Evolutionary conservation across 192 early-diverging fungal genomes (phyloP), one percentile per base, ranked within the genome.

Genomic region (Entomortierella chlamydospora): DNA sequence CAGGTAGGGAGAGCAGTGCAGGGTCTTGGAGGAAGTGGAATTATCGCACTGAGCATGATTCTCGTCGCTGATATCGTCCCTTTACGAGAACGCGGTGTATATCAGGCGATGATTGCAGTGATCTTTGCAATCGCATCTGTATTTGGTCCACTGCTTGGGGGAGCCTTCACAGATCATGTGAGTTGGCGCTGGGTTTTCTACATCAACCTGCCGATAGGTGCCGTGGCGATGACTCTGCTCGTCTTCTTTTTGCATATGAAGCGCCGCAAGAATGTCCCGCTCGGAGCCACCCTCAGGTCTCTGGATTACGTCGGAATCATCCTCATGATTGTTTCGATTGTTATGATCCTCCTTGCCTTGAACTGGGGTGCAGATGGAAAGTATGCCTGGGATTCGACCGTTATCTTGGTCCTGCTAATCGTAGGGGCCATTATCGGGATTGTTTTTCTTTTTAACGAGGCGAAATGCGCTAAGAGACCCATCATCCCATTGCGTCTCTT

Each of bases 141-240:
- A 5, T 73, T 93, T 34, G 95, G 93, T 0, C 95, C 95, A 15
- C 72, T 97, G 11, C 62, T 94, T 1, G 95, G 95, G 28, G 95
- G 95, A 9, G 70, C 88, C 10, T 92, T 97, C 49, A 84, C 90
- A 0, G 95, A 96, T 64, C 57, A 78, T 70, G 69, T 70, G 65
- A 85, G 81, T 15, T 92, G 91, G 91, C 84, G 91, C 31, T 92
- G 92, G 88, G 92, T 88, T 31, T 95, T 95, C 58, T 97, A 87
- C 82, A 89, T 94, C 84, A 95, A 95, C 79, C 72, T 95, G 3
- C 95, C 95, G 10, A 50, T 97, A 58, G 92, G 94, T 17, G 86
- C 64, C 45, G 1, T 73, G 0, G 43, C 80, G 12, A 58, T 66
- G 47, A 2, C 28, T 33, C 65, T 81, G 20, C 73, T 78, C 17